These are phyloP conservation scores for Dictyophora rubrovolvata DNA, from an alignment of 768 basidiomycete species.

Conservation along the genomic window DNA sequence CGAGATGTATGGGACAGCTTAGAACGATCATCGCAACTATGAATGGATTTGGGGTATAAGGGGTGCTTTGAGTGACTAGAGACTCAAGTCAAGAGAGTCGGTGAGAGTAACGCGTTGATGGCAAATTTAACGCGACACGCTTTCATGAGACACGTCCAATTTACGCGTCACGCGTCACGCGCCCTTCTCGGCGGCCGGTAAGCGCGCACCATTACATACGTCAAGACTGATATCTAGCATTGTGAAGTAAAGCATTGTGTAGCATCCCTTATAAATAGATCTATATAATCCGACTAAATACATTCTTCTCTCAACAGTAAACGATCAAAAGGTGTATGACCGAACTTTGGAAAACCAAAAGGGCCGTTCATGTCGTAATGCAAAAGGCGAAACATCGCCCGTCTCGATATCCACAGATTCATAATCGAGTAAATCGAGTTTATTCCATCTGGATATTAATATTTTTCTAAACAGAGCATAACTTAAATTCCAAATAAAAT, in stretches of 20 bases:
- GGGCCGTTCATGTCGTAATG: conserved; percentile 76
- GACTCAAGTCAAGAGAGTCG: too few relatives aligned
- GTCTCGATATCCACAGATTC: conserved; percentile 66
- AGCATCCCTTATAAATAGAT: too few relatives aligned
- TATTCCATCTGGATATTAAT: conserved; percentile 25
- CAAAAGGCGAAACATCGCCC: conserved; percentile 59
- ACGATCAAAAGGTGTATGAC: conserved; percentile 34
- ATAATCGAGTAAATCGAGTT: conserved; percentile 63
- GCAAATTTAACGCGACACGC: too few relatives aligned
- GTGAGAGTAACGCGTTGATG: too few relatives aligned
- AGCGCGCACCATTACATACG: background rate
- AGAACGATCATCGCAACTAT: background rate
- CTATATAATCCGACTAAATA: too few relatives aligned
- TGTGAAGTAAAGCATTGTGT: too few relatives aligned
- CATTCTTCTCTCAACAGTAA: too few relatives aligned
- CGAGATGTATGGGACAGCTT: conserved; percentile 7
- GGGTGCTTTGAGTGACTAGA: too few relatives aligned
- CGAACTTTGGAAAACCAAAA: conserved; percentile 91
- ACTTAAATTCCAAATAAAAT: background rate
- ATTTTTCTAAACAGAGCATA: background rate
- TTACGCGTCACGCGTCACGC: too few relatives aligned
- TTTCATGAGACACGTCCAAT: background rate
- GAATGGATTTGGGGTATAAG: background rate
- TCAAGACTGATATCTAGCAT: too few relatives aligned
- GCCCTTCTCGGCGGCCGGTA: background rate